phyloP scores from a whole-genome alignment of 2,329 filamentous ascomycete genomes.

The Ophiobolus disseminans region DNA sequence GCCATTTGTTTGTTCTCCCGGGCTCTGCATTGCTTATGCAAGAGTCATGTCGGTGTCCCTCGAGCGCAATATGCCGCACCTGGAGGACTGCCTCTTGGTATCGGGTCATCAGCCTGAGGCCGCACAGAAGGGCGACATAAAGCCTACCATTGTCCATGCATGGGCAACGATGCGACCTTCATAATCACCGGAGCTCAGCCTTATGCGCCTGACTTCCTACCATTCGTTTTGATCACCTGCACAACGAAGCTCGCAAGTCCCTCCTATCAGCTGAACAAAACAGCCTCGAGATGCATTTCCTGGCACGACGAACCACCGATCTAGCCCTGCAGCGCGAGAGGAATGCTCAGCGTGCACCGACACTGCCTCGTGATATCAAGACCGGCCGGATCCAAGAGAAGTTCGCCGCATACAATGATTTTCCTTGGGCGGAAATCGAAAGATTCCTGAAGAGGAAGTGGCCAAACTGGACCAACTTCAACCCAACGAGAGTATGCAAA shows the following conservation, averaged over 20 bases:
- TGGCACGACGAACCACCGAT: conserved; percentile 1
- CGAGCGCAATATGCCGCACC: background rate
- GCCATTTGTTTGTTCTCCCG: conserved; percentile 4
- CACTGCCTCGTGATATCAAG: conserved; percentile 5
- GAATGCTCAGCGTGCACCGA: conserved; percentile 12
- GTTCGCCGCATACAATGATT: conserved; percentile 20
- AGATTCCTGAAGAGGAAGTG: conserved; percentile 16
- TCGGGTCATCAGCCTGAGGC: conserved; percentile 11
- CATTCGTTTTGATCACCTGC: too few species aligned
- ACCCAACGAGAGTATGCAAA: conserved; percentile 7
- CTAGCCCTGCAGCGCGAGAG: conserved; percentile 6
- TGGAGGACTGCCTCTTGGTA: background rate
- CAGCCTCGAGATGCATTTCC: background rate
- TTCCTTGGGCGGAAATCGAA: conserved; percentile 24
- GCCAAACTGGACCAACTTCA: conserved; percentile 19
- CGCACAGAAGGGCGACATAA: conserved; percentile 5
- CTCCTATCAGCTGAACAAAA: background rate
- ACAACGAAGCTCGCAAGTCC: too few species aligned
- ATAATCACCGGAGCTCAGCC: background rate
- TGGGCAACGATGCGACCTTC: background rate
- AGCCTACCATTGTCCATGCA: background rate
- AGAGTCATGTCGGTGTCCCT: background rate
- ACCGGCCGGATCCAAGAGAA: conserved; percentile 15
- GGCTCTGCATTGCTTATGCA: background rate
- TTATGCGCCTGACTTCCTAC: background rate